These are phyloP conservation scores for Marsdenia floribunda DNA, from an alignment of 257 asterid genomes.

Conservation along the genomic window DNA sequence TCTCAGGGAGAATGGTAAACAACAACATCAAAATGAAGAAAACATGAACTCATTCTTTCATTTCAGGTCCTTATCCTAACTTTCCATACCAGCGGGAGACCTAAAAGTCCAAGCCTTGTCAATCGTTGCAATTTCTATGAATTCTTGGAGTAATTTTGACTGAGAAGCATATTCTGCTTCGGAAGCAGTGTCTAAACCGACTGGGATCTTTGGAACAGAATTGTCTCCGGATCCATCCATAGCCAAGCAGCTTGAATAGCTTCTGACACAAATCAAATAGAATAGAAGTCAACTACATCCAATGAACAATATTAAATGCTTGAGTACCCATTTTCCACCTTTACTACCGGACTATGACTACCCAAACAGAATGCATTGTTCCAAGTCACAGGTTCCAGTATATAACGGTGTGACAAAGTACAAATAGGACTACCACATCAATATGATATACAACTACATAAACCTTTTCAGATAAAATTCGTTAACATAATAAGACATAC, in stretches of 20 bases:
- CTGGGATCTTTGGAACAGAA: slow-evolving; percentile 29
- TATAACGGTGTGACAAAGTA: neutral
- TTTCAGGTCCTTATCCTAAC: neutral
- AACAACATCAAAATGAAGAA: neutral
- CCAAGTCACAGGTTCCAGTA: neutral
- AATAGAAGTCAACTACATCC: neutral
- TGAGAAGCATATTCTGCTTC: slow-evolving; percentile 55
- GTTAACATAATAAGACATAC: neutral
- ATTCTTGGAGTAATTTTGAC: slow-evolving; percentile 63
- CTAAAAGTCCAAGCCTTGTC: slow-evolving; percentile 91
- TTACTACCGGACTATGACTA: neutral
- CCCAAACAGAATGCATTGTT: neutral
- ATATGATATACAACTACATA: neutral
- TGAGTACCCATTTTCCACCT: neutral
- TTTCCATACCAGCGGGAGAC: slow-evolving; percentile 48
- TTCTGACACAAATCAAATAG: slow-evolving; percentile 4
- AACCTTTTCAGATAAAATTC: neutral
- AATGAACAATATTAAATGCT: neutral
- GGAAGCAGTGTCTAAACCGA: slow-evolving; percentile 33
- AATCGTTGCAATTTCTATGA: slow-evolving; percentile 56
- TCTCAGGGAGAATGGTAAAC: neutral
- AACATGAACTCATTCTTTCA: neutral
- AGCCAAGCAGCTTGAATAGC: slow-evolving; percentile 8
- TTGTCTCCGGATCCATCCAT: slow-evolving; percentile 42
- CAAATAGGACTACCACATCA: neutral